phyloP scores from a whole-genome alignment of 306 rosid genomes.

The Carpinus fangiana region DNA sequence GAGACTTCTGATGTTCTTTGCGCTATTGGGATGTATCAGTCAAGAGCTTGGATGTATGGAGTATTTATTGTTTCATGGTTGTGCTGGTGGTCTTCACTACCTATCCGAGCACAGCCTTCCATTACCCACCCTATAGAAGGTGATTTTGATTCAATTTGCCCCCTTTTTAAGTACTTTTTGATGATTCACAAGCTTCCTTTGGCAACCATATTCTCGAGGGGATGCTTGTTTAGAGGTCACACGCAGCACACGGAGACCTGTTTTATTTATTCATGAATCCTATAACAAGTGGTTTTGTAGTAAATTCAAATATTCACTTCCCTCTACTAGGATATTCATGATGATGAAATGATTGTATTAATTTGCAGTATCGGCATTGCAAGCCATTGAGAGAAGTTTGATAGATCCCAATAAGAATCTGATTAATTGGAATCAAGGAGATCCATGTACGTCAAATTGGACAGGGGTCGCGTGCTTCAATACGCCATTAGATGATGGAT shows the following conservation, averaged over 20 bases:
- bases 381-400: constrained; percentile 37
- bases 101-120: constrained; percentile 17
- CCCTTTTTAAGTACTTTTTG: constrained; percentile 3
- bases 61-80: constrained; percentile 27
- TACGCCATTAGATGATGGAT: constrained; percentile 30
- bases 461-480: constrained; percentile 50
- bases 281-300: neutral
- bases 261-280: neutral
- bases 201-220: neutral
- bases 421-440: constrained; percentile 52
- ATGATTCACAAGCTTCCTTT: neutral
- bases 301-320: neutral
- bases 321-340: no score
- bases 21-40: constrained; percentile 49
- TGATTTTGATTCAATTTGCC: constrained; percentile 20
- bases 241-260: neutral
- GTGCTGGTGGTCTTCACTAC: constrained; percentile 26
- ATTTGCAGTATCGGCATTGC: constrained; percentile 44
- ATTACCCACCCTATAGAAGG: constrained; percentile 48
- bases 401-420: constrained; percentile 43
- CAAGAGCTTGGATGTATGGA: constrained; percentile 37
- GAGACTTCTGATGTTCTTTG: constrained; percentile 24
- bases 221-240: neutral
- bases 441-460: constrained; percentile 51
- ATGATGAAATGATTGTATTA: neutral